phyloP scores from a whole-genome alignment of 23 red algal species.

The Chondrus crispus region DNA sequence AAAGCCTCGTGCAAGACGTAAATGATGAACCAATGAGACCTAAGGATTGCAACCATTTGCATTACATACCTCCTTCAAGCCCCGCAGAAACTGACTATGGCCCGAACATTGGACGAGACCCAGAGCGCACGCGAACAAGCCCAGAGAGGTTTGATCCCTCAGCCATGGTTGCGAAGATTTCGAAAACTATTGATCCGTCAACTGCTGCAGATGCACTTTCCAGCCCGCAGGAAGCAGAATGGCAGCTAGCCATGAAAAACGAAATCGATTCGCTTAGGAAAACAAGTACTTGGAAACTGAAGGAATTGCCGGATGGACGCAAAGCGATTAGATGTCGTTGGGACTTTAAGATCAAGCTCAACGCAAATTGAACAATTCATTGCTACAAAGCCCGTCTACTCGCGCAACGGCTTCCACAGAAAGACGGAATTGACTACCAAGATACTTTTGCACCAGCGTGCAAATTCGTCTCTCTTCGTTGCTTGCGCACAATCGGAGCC shows the following conservation, averaged over 20 bases:
- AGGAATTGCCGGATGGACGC: background rate
- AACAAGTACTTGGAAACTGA: background rate
- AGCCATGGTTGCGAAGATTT: background rate
- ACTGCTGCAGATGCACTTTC: background rate
- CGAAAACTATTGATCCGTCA: background rate
- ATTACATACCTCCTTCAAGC: too few species aligned
- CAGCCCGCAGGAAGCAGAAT: background rate
- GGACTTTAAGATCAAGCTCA: background rate
- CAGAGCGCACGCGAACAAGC: background rate
- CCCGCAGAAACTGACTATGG: background rate
- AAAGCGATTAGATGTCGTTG: background rate
- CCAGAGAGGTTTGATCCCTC: background rate
- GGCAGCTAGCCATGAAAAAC: background rate
- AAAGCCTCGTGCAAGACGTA: background rate
- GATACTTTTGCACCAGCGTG: background rate
- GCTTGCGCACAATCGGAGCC: background rate
- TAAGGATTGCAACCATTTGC: background rate
- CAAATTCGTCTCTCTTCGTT: background rate
- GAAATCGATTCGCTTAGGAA: background rate
- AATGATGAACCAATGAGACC: background rate
- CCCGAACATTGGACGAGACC: background rate
- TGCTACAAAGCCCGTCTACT: background rate
- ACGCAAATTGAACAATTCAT: background rate
- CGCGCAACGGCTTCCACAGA: background rate
- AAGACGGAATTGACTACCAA: background rate